Conservation (phyloP, 495 filamentous ascomycete species). For the Lepraria neglecta region DNA sequence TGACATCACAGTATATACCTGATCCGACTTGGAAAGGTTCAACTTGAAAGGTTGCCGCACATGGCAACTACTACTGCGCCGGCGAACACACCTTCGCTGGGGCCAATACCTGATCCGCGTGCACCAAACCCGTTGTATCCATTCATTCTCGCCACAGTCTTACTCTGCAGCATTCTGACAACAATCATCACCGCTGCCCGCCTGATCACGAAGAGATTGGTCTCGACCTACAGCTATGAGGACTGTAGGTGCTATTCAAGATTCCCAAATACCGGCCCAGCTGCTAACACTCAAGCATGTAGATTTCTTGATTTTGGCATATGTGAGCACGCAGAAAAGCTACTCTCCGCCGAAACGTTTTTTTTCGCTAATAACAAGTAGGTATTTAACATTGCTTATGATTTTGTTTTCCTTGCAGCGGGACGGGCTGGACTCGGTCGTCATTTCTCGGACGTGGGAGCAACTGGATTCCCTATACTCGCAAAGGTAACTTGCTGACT, state of each 20-base stretch:
- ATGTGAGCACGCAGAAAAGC: background rate
- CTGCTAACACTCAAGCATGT: background rate
- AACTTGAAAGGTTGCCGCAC: too few species aligned
- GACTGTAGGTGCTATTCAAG: background rate
- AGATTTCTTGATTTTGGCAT: conserved; percentile 5
- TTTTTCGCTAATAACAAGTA: background rate
- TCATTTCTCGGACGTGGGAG: background rate
- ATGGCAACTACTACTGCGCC: background rate
- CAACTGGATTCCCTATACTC: background rate
- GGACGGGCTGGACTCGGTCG: background rate
- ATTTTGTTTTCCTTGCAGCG: background rate
- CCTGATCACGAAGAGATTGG: background rate
- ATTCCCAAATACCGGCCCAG: background rate
- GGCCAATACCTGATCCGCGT: background rate
- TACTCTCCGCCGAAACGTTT: background rate
- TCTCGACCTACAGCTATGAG: background rate
- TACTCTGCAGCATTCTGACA: conserved; percentile 10
- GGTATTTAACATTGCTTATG: background rate
- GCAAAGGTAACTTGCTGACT: background rate
- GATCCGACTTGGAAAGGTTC: too few species aligned
- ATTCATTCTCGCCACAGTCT: background rate
- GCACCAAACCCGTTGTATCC: background rate
- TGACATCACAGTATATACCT: too few species aligned
- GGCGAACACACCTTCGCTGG: background rate
- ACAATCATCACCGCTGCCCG: conserved; percentile 10